Evolutionary conservation across 257 asterid species (phyloP).

Genomic region (Solanum megistacrolobum): DNA sequence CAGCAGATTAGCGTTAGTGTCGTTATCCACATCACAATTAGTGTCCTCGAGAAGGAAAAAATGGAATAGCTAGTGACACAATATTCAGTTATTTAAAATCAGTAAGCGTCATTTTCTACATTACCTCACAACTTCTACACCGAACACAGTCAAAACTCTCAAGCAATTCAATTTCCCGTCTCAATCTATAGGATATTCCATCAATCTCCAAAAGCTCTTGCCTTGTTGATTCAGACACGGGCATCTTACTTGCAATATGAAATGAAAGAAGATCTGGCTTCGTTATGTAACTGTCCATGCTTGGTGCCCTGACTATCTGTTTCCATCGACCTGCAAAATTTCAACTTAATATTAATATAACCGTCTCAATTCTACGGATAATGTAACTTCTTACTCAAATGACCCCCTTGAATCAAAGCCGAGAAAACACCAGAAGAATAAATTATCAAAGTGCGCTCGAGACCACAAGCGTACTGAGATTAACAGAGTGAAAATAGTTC

Average conservation of each 20-base stretch:
- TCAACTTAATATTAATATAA: neutral
- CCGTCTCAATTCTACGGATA: neutral
- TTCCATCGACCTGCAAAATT: constrained; percentile 83
- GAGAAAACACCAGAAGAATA: neutral
- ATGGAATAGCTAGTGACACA: neutral
- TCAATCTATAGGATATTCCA: constrained; percentile 86
- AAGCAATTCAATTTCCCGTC: constrained; percentile 78
- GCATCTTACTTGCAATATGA: constrained; percentile 91
- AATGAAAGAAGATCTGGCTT: constrained; percentile 94
- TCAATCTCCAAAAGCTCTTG: constrained; percentile 98
- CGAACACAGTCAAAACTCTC: constrained; percentile 75
- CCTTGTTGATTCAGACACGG: constrained; percentile 74
- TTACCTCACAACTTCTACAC: constrained; percentile 86
- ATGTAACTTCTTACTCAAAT: neutral
- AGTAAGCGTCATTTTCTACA: neutral
- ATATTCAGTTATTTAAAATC: neutral
- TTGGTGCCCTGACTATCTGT: constrained; percentile 71
- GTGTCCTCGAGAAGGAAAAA: constrained; percentile 29
- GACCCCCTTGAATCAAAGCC: neutral
- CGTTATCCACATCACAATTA: constrained; percentile 25
- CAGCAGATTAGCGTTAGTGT: neutral
- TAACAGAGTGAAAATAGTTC: neutral
- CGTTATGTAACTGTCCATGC: constrained; percentile 58
- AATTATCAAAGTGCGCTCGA: neutral
- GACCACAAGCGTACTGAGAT: neutral